Base-by-base conservation (phyloP, 1,284 basidiomycete species). In the Agroathelia rolfsii region DNA sequence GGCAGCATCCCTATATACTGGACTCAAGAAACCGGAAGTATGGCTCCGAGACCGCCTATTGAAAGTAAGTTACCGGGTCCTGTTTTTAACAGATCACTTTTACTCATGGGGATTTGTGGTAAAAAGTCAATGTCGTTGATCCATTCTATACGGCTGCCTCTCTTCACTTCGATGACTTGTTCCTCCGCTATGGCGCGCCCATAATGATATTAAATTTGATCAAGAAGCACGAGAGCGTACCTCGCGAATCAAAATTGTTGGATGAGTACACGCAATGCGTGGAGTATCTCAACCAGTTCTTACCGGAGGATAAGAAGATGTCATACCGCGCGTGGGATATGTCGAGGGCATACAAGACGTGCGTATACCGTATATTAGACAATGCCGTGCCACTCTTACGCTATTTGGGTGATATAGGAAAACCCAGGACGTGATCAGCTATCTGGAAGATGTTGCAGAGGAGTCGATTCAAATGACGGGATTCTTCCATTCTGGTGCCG, bases 281-380 rank as follows among this genome's bases (percentile, higher is more conserved):
- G 14, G 57, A 72, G 36, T 98, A 97, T 50, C 69, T 99, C 21
- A 97, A 97, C 46, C 95, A 98, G 50, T 97, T 96, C 58, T 56
- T 99, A 11, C 92, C 94, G 0, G 62, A 69, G 5, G 80, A 69
- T 15, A 86, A 89, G 59, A 80, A 80, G 60, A 89, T 99, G 72
- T 66, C 78, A 3, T 95, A 97, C 52, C 76, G 89, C 21, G 80
- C 90, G 6, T 98, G 92, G 88, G 95, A 98, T 55, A 96, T 98
- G 86, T 82, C 84, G 11, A 70, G 82, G 28, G 85, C 88, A 1
- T 89, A 90, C 44, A 92, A 92, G 52, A 80, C 85, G 83, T 82
- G 43, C 18, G 67, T 53, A 32, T 10, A 5, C 6, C 3, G 9
- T 21, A 2, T 20, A 13, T 3, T 13, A 17, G 8, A 5, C 9